Evolutionary conservation across 2,329 filamentous ascomycete species (phyloP).

Genomic region (Pestalotiopsis sp.): DNA sequence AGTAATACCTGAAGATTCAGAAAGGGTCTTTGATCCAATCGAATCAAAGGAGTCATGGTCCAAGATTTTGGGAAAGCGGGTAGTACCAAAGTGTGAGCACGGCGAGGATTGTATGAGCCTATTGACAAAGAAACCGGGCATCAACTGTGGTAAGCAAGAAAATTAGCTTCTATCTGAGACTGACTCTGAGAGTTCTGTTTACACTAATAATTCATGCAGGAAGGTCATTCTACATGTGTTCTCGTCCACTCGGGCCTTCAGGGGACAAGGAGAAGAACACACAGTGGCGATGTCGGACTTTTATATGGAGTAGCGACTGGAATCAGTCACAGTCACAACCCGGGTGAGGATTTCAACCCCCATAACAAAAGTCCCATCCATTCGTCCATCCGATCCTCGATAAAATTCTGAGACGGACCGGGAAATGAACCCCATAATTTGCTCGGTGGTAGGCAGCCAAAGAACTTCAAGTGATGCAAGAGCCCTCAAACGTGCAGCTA

Average conservation of each 20-base stretch:
- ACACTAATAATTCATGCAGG: slow-evolving; percentile 36
- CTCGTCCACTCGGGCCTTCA: slow-evolving; percentile 78
- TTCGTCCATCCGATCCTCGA: neutral
- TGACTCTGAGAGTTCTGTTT: slow-evolving; percentile 9
- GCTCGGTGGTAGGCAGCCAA: neutral
- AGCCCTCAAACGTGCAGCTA: neutral
- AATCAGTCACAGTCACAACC: slow-evolving; percentile 29
- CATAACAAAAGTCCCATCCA: neutral
- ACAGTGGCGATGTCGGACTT: slow-evolving; percentile 86
- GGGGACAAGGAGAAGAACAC: slow-evolving; percentile 84
- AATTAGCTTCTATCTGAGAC: neutral
- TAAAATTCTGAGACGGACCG: neutral
- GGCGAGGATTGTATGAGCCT: slow-evolving; percentile 82
- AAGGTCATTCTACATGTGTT: slow-evolving; percentile 65
- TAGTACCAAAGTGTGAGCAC: slow-evolving; percentile 82
- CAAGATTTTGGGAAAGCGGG: slow-evolving; percentile 76
- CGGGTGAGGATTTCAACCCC: neutral
- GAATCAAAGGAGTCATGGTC: slow-evolving; percentile 82
- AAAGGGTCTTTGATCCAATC: slow-evolving; percentile 66
- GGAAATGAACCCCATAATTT: neutral
- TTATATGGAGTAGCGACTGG: slow-evolving; percentile 72
- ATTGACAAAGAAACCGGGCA: slow-evolving; percentile 84
- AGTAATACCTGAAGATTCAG: slow-evolving; percentile 21
- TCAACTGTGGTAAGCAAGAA: slow-evolving; percentile 67
- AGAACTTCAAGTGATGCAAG: neutral